Conservation (phyloP, 805 yeast species). For the Yarrowia keelungensis region DNA sequence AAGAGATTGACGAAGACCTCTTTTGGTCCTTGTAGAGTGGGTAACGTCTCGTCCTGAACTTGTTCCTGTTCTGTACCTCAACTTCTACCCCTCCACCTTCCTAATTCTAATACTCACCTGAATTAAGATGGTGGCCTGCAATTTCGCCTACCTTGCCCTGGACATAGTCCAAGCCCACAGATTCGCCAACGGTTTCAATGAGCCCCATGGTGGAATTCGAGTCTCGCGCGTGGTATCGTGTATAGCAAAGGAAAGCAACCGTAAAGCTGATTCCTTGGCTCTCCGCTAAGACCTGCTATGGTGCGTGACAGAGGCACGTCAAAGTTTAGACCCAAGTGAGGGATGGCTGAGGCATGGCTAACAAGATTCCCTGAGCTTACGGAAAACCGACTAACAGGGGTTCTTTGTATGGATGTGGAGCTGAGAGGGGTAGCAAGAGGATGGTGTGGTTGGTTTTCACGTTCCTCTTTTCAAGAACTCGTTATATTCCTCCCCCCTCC, state of each 20-base stretch:
- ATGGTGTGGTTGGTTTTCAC: too few species aligned
- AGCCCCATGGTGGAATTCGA: not conserved
- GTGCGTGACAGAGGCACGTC: not conserved
- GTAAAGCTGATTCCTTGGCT: not conserved
- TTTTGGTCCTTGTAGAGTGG: too few species aligned
- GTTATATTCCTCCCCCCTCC: too few species aligned
- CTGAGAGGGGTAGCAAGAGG: too few species aligned
- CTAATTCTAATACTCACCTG: slow-evolving; percentile 10
- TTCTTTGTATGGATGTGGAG: too few species aligned
- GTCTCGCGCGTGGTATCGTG: not conserved
- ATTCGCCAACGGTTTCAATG: slow-evolving; percentile 25
- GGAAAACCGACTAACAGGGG: too few species aligned
- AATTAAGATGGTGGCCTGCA: not conserved
- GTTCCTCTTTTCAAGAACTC: too few species aligned
- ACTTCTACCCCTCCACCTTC: not conserved
- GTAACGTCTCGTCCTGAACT: too few species aligned
- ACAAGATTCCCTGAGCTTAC: not conserved
- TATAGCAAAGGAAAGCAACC: not conserved
- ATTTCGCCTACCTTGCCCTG: slow-evolving; percentile 7
- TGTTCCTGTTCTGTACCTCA: not conserved
- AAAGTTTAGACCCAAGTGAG: not conserved
- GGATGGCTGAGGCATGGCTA: not conserved
- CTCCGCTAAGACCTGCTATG: not conserved
- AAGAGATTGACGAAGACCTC: too few species aligned
- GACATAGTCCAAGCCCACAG: slow-evolving; percentile 19